Evolutionary conservation across 2,329 filamentous ascomycete genomes (phyloP).

Genomic region (Alternaria sp.): DNA sequence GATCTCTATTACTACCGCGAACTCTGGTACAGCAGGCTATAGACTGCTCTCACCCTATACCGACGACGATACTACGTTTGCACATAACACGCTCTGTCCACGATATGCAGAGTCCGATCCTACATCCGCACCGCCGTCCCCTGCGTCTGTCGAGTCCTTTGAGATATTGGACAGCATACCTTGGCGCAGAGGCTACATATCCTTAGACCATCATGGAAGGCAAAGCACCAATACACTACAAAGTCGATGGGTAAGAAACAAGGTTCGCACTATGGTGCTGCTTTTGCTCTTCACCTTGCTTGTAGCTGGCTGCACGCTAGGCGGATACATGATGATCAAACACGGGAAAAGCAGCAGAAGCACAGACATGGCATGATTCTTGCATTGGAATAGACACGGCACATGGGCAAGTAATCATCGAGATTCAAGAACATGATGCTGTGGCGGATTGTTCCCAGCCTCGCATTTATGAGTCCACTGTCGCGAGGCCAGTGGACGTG

Average conservation of each 20-base stretch:
- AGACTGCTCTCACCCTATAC: constrained; percentile 39
- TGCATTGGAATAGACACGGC: background rate
- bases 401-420: background rate
- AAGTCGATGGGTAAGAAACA: constrained; percentile 32
- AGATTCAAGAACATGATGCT: background rate
- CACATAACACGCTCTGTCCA: constrained; percentile 41
- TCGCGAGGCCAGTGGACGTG: constrained; percentile 9
- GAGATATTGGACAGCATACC: constrained; percentile 45
- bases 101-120: constrained; percentile 45
- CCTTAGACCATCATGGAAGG: constrained; percentile 11
- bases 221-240: constrained; percentile 12
- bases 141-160: constrained; percentile 47
- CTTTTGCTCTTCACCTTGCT: constrained; percentile 34
- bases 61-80: constrained; percentile 33
- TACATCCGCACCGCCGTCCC: constrained; percentile 46
- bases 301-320: constrained; percentile 29
- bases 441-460: background rate
- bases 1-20: constrained; percentile 26
- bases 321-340: constrained; percentile 29
- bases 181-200: constrained; percentile 43
- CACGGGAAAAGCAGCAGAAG: constrained; percentile 22
- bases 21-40: constrained; percentile 32
- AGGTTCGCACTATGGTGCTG: constrained; percentile 26
- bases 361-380: constrained; percentile 2
- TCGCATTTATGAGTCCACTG: constrained; percentile 2